Percentiles rank a stretch among this genome's conserved stretches.
Evolutionary conservation across 2,329 filamentous ascomycete genomes (phyloP).

Genomic region (Aspergillus candidus): DNA sequence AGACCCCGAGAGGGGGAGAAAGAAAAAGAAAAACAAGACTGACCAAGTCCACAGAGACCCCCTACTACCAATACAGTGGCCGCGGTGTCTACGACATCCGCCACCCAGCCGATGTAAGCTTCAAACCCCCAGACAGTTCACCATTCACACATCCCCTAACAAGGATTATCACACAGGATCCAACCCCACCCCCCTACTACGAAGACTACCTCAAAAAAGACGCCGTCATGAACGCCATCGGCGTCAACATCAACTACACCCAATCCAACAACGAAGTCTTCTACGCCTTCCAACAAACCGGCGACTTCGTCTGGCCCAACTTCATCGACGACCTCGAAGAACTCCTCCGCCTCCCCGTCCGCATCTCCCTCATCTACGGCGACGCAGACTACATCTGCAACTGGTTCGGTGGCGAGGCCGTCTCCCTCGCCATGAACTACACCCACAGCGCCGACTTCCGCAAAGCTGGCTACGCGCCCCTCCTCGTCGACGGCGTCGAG

Average conservation of each 20-base stretch:
- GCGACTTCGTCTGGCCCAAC: constrained; percentile 59
- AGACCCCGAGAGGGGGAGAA: background rate
- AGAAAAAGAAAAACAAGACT: background rate
- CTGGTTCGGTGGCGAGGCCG: constrained; percentile 65
- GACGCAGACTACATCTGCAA: constrained; percentile 55
- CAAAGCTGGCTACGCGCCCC: constrained; percentile 63
- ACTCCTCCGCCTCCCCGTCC: constrained; percentile 56
- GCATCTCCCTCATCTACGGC: constrained; percentile 66
- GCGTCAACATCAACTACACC: constrained; percentile 58
- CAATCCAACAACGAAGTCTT: constrained; percentile 38
- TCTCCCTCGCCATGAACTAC: constrained; percentile 56
- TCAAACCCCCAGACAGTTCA: background rate
- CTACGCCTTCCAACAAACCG: constrained; percentile 47
- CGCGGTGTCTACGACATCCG: constrained; percentile 59
- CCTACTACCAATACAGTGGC: constrained; percentile 50
- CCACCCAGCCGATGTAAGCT: constrained; percentile 38
- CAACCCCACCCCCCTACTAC: constrained; percentile 59
- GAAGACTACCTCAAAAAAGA: constrained; percentile 59
- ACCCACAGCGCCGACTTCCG: constrained; percentile 53
- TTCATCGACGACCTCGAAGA: constrained; percentile 55
- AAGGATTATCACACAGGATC: constrained; percentile 41
- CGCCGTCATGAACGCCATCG: constrained; percentile 53
- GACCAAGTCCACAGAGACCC: constrained; percentile 33
- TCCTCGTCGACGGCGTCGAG: constrained; percentile 61
- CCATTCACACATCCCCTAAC: constrained; percentile 1